A percentile compares a stretch with the other conserved stretches of the same genome.
Evolutionary conservation across 768 basidiomycete species (phyloP).

Genomic region (Russula sp.): DNA sequence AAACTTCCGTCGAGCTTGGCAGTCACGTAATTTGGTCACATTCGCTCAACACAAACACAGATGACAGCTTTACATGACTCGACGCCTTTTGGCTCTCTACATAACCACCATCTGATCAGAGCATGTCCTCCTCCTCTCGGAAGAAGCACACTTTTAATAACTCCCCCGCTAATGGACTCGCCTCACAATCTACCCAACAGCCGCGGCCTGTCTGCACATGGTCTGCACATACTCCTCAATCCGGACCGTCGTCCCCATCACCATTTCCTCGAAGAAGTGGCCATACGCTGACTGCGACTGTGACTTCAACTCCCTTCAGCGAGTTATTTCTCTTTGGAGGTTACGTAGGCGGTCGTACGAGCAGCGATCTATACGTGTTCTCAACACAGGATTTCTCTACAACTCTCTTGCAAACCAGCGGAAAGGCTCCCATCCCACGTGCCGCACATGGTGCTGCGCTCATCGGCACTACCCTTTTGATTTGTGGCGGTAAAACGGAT

Average conservation of each 20-base stretch:
- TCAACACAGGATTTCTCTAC: constrained; percentile 75
- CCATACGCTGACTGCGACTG: constrained; percentile 71
- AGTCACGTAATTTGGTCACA: too few species aligned
- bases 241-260: constrained; percentile 41
- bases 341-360: constrained; percentile 45
- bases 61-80: too few species aligned
- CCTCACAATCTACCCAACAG: too few species aligned
- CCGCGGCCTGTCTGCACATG: too few species aligned
- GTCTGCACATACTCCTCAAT: too few species aligned
- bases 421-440: constrained; percentile 81
- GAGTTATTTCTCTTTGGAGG: constrained; percentile 97
- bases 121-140: too few species aligned
- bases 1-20: too few species aligned
- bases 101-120: too few species aligned
- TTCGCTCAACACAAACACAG: too few species aligned
- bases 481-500: constrained; percentile 79
- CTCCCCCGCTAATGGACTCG: too few species aligned
- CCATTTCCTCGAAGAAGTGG: constrained; percentile 98
- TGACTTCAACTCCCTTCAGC: constrained; percentile 64
- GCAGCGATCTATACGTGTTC: constrained; percentile 88
- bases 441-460: constrained; percentile 90
- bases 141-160: too few species aligned
- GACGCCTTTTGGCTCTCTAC: too few species aligned
- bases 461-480: constrained; percentile 90
- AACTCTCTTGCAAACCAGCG: constrained; percentile 79